These are phyloP conservation scores for Candida gigantensis DNA, from an alignment of 1,139 yeast genomes.

Conservation along the genomic window DNA sequence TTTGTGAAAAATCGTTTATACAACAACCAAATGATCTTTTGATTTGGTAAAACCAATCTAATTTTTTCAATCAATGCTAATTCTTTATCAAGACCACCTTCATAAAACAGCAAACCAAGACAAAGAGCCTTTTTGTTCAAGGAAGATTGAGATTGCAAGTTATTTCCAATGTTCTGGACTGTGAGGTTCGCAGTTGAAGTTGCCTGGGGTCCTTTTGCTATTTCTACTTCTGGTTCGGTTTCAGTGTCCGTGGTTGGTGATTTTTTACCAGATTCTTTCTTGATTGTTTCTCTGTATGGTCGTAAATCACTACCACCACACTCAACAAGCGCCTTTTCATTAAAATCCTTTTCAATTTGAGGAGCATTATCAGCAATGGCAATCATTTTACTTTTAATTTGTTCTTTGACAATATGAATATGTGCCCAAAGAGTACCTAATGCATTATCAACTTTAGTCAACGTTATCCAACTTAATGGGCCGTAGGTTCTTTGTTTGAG, in stretches of 20 bases:
- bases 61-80: conserved; percentile 33
- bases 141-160: conserved; percentile 9
- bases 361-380: conserved; percentile 7
- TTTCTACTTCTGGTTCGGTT: too few relatives aligned
- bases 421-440: conserved; percentile 18
- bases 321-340: conserved; percentile 17
- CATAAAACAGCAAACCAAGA: conserved; percentile 32
- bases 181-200: too few relatives aligned
- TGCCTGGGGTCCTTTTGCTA: too few relatives aligned
- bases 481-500: conserved; percentile 28
- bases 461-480: conserved; percentile 38
- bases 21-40: conserved; percentile 45
- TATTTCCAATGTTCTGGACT: neutral
- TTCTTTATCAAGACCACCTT: conserved; percentile 34
- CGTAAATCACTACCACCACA: conserved; percentile 25
- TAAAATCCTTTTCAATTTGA: conserved; percentile 14
- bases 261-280: conserved; percentile 5
- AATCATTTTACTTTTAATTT: conserved; percentile 6
- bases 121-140: conserved; percentile 27
- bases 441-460: conserved; percentile 30
- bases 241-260: conserved; percentile 1
- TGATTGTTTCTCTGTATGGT: conserved; percentile 19
- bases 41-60: conserved; percentile 43
- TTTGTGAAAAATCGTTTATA: conserved; percentile 45
- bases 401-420: conserved; percentile 12